Percentiles rank a stretch among this genome's conserved stretches.
phyloP scores from a whole-genome alignment of 192 early-diverging fungal genomes.

The Phycomyces nitens region DNA sequence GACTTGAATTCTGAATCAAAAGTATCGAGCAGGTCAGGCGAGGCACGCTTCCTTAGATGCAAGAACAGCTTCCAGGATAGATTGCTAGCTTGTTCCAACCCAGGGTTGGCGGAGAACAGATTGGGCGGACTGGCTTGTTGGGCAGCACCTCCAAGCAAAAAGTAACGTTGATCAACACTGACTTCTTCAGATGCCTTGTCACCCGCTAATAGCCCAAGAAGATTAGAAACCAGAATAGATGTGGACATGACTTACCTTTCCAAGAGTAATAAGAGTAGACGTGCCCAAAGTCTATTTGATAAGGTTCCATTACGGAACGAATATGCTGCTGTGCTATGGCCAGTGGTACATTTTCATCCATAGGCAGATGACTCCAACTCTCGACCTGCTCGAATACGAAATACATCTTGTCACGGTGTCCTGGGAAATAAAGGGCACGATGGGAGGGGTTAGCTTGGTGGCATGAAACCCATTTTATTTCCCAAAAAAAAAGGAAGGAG shows the following conservation, averaged over 20 bases:
- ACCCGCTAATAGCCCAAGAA: constrained; percentile 6
- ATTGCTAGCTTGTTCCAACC: constrained; percentile 20
- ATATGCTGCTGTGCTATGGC: constrained; percentile 3
- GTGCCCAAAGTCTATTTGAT: constrained; percentile 18
- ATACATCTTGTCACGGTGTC: constrained; percentile 8
- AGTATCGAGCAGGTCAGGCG: constrained; percentile 21
- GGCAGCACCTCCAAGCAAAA: constrained; percentile 23
- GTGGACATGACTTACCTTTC: constrained; percentile 7
- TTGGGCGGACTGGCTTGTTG: constrained; percentile 16
- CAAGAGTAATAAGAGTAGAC: constrained; percentile 3
- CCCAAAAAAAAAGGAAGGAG: too few relatives aligned
- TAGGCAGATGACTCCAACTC: constrained; percentile 13
- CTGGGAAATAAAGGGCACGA: constrained; percentile 5
- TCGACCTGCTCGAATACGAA: constrained; percentile 7
- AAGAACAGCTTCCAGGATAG: constrained; percentile 21
- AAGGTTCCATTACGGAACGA: constrained; percentile 13
- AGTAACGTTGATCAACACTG: constrained; percentile 11
- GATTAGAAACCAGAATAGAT: constrained; percentile 2
- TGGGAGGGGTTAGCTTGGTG: not conserved
- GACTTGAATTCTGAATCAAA: constrained; percentile 10
- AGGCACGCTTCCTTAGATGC: constrained; percentile 6
- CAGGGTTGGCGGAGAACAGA: constrained; percentile 7
- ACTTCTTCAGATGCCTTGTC: constrained; percentile 13
- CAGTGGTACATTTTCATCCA: constrained; percentile 10
- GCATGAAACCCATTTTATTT: constrained; percentile 3